Evolutionary conservation across 2,329 filamentous ascomycete species (phyloP).

Genomic region (Penicillium polonicum): DNA sequence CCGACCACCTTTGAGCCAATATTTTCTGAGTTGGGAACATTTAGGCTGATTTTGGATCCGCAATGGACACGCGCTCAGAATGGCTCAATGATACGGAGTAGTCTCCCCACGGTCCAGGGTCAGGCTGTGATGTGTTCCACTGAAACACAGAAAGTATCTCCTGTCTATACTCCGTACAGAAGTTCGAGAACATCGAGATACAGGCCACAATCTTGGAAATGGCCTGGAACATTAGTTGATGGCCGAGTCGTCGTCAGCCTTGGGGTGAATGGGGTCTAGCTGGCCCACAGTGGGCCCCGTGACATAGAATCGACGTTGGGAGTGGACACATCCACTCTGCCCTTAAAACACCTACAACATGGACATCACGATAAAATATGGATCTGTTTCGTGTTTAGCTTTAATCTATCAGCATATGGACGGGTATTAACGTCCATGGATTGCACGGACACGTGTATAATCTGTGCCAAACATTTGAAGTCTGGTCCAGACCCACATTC

Average conservation of each 20-base stretch:
- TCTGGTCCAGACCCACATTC: no score
- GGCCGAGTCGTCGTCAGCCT: conserved; percentile 19
- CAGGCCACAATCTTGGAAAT: not conserved
- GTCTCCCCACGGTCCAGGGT: not conserved
- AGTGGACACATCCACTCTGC: not conserved
- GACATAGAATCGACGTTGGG: not conserved
- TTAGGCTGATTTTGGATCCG: not conserved
- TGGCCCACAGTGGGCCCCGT: not conserved
- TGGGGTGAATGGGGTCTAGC: not conserved
- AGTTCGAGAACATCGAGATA: not conserved
- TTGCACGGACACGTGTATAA: not conserved
- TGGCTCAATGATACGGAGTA: not conserved
- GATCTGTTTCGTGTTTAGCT: not conserved
- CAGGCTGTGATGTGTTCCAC: not conserved
- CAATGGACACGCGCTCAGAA: not conserved
- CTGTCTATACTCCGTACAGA: not conserved
- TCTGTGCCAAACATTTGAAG: no score
- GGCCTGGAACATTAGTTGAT: not conserved
- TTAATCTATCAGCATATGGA: not conserved
- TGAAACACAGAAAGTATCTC: not conserved
- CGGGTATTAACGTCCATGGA: not conserved
- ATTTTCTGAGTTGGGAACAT: not conserved
- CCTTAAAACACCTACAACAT: not conserved
- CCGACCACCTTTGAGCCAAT: not conserved
- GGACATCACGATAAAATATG: not conserved